Conservation (phyloP, 768 basidiomycete species). For the Panus rudis region DNA sequence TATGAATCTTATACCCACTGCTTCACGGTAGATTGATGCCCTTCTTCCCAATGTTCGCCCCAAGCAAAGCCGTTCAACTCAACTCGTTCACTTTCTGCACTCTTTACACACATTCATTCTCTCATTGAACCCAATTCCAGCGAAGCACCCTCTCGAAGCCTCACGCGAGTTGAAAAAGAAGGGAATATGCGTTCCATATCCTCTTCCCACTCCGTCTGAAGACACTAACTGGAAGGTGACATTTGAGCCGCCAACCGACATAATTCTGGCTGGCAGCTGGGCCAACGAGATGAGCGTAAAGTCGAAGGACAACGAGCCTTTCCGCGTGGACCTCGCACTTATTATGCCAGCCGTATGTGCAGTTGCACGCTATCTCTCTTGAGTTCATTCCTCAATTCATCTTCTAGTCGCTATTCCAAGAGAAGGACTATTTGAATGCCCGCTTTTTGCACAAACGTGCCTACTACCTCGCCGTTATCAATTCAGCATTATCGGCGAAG, state of each 20-base stretch:
- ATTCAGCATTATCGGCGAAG: constrained; percentile 45
- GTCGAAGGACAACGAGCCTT: constrained; percentile 54
- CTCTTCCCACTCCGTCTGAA: constrained; percentile 61
- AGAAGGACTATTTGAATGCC: constrained; percentile 87
- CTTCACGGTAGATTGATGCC: constrained; percentile 59
- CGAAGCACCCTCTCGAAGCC: constrained; percentile 64
- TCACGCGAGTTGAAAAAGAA: constrained; percentile 45
- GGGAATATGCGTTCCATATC: constrained; percentile 60
- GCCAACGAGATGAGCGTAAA: constrained; percentile 70
- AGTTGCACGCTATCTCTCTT: not conserved
- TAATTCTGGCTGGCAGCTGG: constrained; percentile 84
- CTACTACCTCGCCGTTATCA: constrained; percentile 80
- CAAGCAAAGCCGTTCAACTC: constrained; percentile 46
- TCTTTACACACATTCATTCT: constrained; percentile 60
- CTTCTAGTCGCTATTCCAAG: constrained; percentile 75
- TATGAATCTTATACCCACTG: not conserved
- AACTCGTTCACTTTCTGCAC: constrained; percentile 63
- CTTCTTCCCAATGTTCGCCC: constrained; percentile 72
- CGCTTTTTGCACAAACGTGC: constrained; percentile 91
- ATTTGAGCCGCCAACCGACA: constrained; percentile 70
- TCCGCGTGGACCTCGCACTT: constrained; percentile 72
- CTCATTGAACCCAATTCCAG: constrained; percentile 46
- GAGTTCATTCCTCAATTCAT: not conserved
- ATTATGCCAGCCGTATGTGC: constrained; percentile 74
- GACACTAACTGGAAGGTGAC: constrained; percentile 87